A percentile compares a stretch with the other conserved stretches of the same genome.
Evolutionary conservation across 352 stramenopile species (phyloP).

Genomic region (Globisporangium spiculum): DNA sequence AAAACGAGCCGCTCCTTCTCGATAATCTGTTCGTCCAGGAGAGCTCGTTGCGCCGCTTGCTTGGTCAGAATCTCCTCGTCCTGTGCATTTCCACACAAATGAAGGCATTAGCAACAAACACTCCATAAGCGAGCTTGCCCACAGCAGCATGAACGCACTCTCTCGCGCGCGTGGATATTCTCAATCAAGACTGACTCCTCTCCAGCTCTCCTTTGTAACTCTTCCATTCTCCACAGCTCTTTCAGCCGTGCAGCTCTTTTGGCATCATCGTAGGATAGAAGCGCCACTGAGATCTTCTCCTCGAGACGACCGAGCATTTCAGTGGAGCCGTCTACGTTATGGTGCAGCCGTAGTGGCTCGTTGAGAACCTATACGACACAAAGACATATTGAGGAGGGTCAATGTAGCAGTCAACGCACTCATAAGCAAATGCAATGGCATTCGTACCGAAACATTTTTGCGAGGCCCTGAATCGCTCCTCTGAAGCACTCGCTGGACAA

Average conservation of each 20-base stretch:
- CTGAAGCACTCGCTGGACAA: slow-evolving; percentile 40
- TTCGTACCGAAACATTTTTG: slow-evolving; percentile 6
- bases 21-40: slow-evolving; percentile 15
- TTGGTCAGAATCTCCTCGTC: slow-evolving; percentile 1
- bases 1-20: slow-evolving; percentile 6
- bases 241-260: slow-evolving; percentile 2
- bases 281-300: slow-evolving; percentile 2
- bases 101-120: not conserved
- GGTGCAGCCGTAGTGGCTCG: slow-evolving; percentile 4
- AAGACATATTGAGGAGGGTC: not conserved
- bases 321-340: not conserved
- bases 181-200: not conserved
- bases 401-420: not conserved
- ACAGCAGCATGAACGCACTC: not conserved
- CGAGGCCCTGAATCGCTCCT: slow-evolving; percentile 6
- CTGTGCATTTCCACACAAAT: slow-evolving; percentile 4
- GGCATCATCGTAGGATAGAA: not conserved
- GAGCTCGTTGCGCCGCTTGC: slow-evolving; percentile 11
- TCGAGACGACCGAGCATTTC: slow-evolving; percentile 9
- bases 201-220: not conserved
- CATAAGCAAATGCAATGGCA: not conserved
- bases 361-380: slow-evolving; percentile 3
- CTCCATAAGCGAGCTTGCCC: not conserved
- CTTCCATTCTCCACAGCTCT: not conserved
- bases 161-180: not conserved